phyloP scores from a whole-genome alignment of 73 alveolate species.

The Stentor roeselii region DNA sequence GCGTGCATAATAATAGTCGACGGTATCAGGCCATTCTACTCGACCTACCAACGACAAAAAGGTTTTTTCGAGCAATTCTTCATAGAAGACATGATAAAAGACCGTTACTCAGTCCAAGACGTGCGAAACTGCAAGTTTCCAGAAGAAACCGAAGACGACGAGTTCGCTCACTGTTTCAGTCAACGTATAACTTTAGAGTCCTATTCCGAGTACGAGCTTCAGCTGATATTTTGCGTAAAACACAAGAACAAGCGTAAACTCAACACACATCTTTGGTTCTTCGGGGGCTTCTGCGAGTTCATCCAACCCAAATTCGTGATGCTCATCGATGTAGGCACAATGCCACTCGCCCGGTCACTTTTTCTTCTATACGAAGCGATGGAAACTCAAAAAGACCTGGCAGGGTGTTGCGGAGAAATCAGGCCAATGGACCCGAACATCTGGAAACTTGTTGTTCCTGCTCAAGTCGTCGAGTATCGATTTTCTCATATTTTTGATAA shows the following conservation, averaged over 20 bases:
- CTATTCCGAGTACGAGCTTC: slow-evolving; percentile 15
- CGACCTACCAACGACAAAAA: neutral
- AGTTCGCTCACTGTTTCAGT: slow-evolving; percentile 16
- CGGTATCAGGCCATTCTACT: neutral
- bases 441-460: slow-evolving; percentile 9
- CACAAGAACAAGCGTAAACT: slow-evolving; percentile 51
- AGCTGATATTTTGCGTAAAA: slow-evolving; percentile 47
- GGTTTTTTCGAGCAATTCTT: slow-evolving; percentile 17
- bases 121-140: slow-evolving; percentile 4
- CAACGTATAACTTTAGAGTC: neutral
- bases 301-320: slow-evolving; percentile 41
- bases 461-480: slow-evolving; percentile 21
- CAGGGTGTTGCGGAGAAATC: slow-evolving; percentile 33
- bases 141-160: neutral
- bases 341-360: slow-evolving; percentile 21
- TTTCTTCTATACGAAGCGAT: neutral
- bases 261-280: slow-evolving; percentile 55
- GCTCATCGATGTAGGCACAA: slow-evolving; percentile 48
- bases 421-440: slow-evolving; percentile 26
- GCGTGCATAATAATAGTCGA: slow-evolving; percentile 9
- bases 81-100: neutral
- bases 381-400: neutral
- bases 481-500: slow-evolving; percentile 26
- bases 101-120: neutral
- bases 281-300: slow-evolving; percentile 36